Percentiles rank a stretch among this genome's conserved stretches.
Evolutionary conservation across 805 yeast species (phyloP).

Genomic region (Wickerhamiella kurtzmanii): DNA sequence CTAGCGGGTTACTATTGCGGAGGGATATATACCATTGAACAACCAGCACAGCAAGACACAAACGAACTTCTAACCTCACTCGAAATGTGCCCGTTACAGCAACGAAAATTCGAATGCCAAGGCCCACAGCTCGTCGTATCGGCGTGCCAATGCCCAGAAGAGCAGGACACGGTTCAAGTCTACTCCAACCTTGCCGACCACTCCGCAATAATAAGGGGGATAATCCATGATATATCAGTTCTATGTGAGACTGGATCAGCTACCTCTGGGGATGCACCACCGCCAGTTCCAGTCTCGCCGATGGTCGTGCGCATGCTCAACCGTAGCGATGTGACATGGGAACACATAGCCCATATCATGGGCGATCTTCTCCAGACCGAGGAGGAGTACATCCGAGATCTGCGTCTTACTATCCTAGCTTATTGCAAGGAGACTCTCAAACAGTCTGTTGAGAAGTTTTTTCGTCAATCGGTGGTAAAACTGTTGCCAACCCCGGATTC

Average conservation of each 20-base stretch:
- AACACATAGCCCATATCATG: not conserved
- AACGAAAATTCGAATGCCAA: slow-evolving; percentile 1
- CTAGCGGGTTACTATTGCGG: slow-evolving; percentile 10
- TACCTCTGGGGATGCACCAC: not conserved
- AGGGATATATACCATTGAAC: slow-evolving; percentile 7
- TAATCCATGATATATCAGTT: not conserved
- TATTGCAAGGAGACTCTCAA: not conserved
- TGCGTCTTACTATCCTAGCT: too few relatives aligned
- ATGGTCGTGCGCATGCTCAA: not conserved
- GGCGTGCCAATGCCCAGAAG: not conserved
- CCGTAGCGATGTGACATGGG: not conserved
- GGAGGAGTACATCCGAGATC: not conserved
- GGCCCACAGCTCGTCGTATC: slow-evolving; percentile 8
- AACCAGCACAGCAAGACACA: not conserved
- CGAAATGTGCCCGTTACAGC: slow-evolving; percentile 4
- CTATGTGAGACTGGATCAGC: not conserved
- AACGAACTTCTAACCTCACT: slow-evolving; percentile 5
- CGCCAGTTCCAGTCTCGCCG: not conserved
- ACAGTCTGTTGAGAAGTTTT: slow-evolving; percentile 5
- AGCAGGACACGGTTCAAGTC: not conserved
- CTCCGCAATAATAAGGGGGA: not conserved
- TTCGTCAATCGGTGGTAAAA: slow-evolving; percentile 7
- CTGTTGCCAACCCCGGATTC: slow-evolving; percentile 10
- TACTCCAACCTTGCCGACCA: not conserved
- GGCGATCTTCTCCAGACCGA: slow-evolving; percentile 6